Base-by-base conservation (phyloP, 352 stramenopile genomes). In the Hyaloperonospora arabidopsidis region DNA sequence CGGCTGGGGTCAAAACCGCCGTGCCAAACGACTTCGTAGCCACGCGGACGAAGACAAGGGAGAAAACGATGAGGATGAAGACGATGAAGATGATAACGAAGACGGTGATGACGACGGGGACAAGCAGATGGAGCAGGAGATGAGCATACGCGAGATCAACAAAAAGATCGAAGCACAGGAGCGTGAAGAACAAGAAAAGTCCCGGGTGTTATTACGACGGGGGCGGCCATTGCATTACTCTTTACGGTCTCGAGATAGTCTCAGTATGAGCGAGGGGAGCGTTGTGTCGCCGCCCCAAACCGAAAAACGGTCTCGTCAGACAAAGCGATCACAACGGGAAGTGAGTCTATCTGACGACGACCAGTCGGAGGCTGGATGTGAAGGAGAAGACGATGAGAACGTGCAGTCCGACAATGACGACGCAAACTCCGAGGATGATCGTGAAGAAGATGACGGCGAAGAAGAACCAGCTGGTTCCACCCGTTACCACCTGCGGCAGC, bases 111-210 rank as follows among this genome's bases (percentile, higher is more conserved):
- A 29, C 25, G 25, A 29, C 3, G 25, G 25, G 25, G 25, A 29
- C 7, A 7, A 29, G 3, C 13, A 2, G 18, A 1, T 44, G 14
- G n/a, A 69, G 22, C 67, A 77, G 21, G 67, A 72, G 3, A 73
- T 79, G 18, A 73, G 74, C 28, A 72, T 89, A n/a, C 62, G 63
- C n/a, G 60, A 66, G 22, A 80, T 87, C 41, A 80, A 82, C 45
- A 67, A 70, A 11, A 61, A 58, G 11, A 82, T 87, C 10, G 65
- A 72, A 35, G 58, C 61, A 4, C 69, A 85, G 39, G 65, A 87
- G 46, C 70, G 63, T 1, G 18, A 66, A 38, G 57, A 73, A 13
- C 19, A 28, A 49, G 67, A 61, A 17, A 63, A 73, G 17, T 60
- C 60, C 6, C 51, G 46, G 7, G 70, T 72, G 12, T 46, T 64